phyloP scores from a whole-genome alignment of 1,284 basidiomycete species.

The Ustilago cynodontis region DNA sequence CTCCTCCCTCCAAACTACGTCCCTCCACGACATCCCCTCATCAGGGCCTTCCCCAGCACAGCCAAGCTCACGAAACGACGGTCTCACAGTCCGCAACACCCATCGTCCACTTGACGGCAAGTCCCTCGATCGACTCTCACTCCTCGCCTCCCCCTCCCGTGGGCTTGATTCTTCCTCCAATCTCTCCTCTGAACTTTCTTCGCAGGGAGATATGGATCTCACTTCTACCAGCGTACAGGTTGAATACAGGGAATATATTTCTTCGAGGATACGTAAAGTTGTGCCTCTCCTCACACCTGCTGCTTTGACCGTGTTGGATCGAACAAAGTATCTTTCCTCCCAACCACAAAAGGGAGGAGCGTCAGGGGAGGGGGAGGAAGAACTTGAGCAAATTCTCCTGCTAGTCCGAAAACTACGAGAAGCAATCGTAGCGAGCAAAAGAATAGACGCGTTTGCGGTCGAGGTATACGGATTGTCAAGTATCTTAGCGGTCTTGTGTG shows the following conservation, averaged over 20 bases:
- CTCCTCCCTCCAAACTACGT: background rate
- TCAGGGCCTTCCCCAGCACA: background rate
- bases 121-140: slow-evolving; percentile 36
- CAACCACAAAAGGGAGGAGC: background rate
- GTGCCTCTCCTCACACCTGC: background rate
- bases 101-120: slow-evolving; percentile 40
- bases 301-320: slow-evolving; percentile 9
- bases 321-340: slow-evolving; percentile 4
- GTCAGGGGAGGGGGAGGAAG: slow-evolving; percentile 19
- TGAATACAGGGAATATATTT: slow-evolving; percentile 45
- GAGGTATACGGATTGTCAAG: slow-evolving; percentile 43
- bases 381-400: slow-evolving; percentile 38
- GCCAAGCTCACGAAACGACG: background rate
- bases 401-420: slow-evolving; percentile 44
- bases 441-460: slow-evolving; percentile 35
- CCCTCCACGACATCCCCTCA: background rate
- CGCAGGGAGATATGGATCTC: slow-evolving; percentile 41
- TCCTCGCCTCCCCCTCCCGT: slow-evolving; percentile 49
- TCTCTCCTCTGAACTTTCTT: slow-evolving; percentile 24
- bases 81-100: slow-evolving; percentile 21
- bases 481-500: slow-evolving; percentile 20
- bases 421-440: slow-evolving; percentile 33
- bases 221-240: slow-evolving; percentile 20
- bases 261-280: slow-evolving; percentile 15
- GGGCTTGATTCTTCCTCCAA: slow-evolving; percentile 34